Base-by-base conservation (phyloP, 305 asterid species). In the Solanum hybrid region DNA sequence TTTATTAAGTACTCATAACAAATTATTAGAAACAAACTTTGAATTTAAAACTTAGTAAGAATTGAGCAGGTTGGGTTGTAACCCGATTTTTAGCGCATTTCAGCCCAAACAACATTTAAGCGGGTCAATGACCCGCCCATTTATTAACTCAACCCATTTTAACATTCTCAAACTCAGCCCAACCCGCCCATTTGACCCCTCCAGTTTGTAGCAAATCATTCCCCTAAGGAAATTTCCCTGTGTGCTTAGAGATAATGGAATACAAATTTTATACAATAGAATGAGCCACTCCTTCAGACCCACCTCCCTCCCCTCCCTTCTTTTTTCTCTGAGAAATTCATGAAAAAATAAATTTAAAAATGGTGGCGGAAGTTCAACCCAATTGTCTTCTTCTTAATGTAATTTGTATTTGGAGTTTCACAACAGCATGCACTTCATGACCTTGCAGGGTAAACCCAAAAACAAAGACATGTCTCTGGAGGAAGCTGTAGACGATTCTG, bases 401-500 rank as follows among this genome's bases (percentile, higher is more conserved):
- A 10, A 51, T 51, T 84, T 84, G 4, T 42, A 42, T 84, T 84
- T 84, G 29, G 73, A 84, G 40, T 71, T 84, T 84, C 87, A 84
- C 31, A 51, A 76, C 85, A 38, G 6, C 46, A 40, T 88, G 56
- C 73, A 22, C 86, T 91, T 40, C 85, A 87, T 84, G 77, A 79
- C 77, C 86, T 86, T 90, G 91, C 93, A 96, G 97, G 91, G 79
- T 27, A 95, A 95, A 90, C 95, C 96, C 12, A 93, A 93, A 86
- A 94, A 92, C 89, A 90, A 91, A n/a, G 93, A 91, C 93, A 88
- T 96, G 94, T 91, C 99, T 79, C 93, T 97, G 87, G 99, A 94
- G 4, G 99, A 97, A 94, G 99, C 99, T 26, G 14, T 96, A 87
- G 99, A 94, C 84, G 98, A 97, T 89, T 94, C 99, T 4, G 99